Evolutionary conservation across 257 asterid species (phyloP).

Genomic region (Handroanthus guayacan): DNA sequence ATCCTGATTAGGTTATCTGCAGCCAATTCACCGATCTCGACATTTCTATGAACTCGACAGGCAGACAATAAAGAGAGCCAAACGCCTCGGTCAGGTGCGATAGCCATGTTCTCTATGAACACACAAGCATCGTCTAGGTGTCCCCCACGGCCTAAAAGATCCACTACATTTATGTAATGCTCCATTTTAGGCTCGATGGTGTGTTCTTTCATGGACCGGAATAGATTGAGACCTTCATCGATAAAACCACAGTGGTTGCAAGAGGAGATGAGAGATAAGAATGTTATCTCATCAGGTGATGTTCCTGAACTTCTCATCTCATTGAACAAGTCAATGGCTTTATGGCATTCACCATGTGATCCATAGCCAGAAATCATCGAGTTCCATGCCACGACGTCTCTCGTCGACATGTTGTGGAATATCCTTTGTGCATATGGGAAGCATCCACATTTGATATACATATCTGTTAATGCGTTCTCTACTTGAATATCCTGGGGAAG

Average conservation of each 20-base stretch:
- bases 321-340: slow-evolving; percentile 60
- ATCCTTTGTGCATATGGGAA: slow-evolving; percentile 57
- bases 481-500: slow-evolving; percentile 62
- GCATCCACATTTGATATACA: slow-evolving; percentile 87
- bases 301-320: slow-evolving; percentile 64
- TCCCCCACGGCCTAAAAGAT: slow-evolving; percentile 81
- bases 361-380: slow-evolving; percentile 87
- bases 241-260: slow-evolving; percentile 85
- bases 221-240: slow-evolving; percentile 60
- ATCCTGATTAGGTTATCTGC: slow-evolving; percentile 59
- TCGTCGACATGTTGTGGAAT: slow-evolving; percentile 50
- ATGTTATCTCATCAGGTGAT: slow-evolving; percentile 75
- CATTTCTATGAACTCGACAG: slow-evolving; percentile 65
- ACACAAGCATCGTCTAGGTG: slow-evolving; percentile 58
- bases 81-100: slow-evolving; percentile 54
- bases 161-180: slow-evolving; percentile 74
- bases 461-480: slow-evolving; percentile 67
- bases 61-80: slow-evolving; percentile 86
- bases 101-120: slow-evolving; percentile 59
- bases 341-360: slow-evolving; percentile 69
- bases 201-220: slow-evolving; percentile 58
- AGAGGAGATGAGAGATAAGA: slow-evolving; percentile 76
- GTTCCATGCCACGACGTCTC: slow-evolving; percentile 76
- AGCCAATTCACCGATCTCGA: slow-evolving; percentile 81
- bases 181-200: slow-evolving; percentile 64